Evolutionary conservation across 305 asterid species (phyloP).

Genomic region (Salvia sclarea): DNA sequence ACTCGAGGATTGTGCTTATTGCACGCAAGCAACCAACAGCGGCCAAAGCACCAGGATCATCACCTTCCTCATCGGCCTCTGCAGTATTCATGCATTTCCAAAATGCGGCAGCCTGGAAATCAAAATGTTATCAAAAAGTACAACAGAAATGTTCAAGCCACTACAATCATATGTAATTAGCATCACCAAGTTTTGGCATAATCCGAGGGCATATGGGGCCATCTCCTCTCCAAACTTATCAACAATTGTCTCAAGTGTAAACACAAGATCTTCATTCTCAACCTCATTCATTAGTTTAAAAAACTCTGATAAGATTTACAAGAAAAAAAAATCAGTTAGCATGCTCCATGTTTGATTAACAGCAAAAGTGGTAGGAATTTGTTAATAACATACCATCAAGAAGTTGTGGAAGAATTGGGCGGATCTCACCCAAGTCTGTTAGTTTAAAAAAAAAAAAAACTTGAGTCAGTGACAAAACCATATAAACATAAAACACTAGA

Average conservation of each 20-base stretch:
- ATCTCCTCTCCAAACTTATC: slow-evolving; percentile 99
- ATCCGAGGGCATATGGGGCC: slow-evolving; percentile 98
- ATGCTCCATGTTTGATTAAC: slow-evolving; percentile 3
- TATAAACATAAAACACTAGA: slow-evolving; percentile 12
- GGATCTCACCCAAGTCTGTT: slow-evolving; percentile 82
- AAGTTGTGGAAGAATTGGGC: slow-evolving; percentile 91
- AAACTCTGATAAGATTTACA: slow-evolving; percentile 59
- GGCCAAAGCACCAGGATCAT: slow-evolving; percentile 97
- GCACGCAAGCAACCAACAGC: slow-evolving; percentile 99
- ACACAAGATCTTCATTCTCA: slow-evolving; percentile 99
- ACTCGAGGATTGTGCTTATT: slow-evolving; percentile 97
- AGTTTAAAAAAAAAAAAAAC: not conserved
- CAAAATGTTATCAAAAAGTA: slow-evolving; percentile 15
- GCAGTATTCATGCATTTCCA: slow-evolving; percentile 96
- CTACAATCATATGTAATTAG: slow-evolving; percentile 15
- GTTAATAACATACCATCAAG: slow-evolving; percentile 71
- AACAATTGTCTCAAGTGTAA: slow-evolving; percentile 96
- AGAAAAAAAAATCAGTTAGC: slow-evolving; percentile 23
- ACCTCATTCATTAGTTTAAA: slow-evolving; percentile 98
- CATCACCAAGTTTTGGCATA: slow-evolving; percentile 95
- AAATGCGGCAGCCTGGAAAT: slow-evolving; percentile 87
- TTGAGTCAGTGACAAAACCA: slow-evolving; percentile 12
- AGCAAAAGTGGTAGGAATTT: slow-evolving; percentile 2
- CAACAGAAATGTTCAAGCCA: slow-evolving; percentile 9
- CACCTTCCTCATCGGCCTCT: slow-evolving; percentile 97